Base-by-base conservation (phyloP, 2,329 filamentous ascomycete genomes). In the Colletotrichum sp. region DNA sequence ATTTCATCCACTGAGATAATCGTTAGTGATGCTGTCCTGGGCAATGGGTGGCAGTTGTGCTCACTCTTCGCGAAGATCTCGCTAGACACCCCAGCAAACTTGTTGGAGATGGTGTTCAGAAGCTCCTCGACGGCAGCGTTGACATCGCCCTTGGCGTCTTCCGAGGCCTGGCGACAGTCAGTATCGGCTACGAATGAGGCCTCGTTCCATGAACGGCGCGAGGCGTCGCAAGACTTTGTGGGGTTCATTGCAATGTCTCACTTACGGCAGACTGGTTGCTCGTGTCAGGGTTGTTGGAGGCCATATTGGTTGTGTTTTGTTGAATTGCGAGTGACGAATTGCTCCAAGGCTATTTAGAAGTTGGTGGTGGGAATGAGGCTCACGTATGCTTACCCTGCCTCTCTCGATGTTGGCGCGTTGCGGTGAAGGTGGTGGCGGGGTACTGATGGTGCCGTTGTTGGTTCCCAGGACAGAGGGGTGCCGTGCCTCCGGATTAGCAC, bases 21-120 rank as follows among this genome's bases (percentile, higher is more conserved):
- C 25, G 22, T 77, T 32, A 70, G 44, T 5, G 12, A n/a, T 27
- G 27, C 7, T 6, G 6, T 39, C 19, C 5, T 19, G 15, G 30
- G 8, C 28, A 34, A 11, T 2, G 39, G 22, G 13, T 8, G 28
- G 27, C 59, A 30, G 57, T 25, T 64, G 76, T 68, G 87, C 93
- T 83, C 85, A 98, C 96, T 95, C 86, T 98, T 98, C 48, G 94
- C 91, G 80, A 98, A 95, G 75, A 98, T 93, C 85, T 98, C 96
- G 75, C 92, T 94, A 11, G 95, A 98, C 7, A 98, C 93, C 15
- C 91, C 92, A 25, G 94, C 93, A 83, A 98, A 98, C 83, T 98
- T 98, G 84, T 92, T 93, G 68, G 94, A 95, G 1, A 98, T 87
- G 61, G 95, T 93, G 82, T 96, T 95, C 6, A 98, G 88, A 4